Evolutionary conservation across 108 stramenopile species (phyloP), one percentile per base, ranked within the genome.

Genomic region (Pseudonitzschia multiseries): DNA sequence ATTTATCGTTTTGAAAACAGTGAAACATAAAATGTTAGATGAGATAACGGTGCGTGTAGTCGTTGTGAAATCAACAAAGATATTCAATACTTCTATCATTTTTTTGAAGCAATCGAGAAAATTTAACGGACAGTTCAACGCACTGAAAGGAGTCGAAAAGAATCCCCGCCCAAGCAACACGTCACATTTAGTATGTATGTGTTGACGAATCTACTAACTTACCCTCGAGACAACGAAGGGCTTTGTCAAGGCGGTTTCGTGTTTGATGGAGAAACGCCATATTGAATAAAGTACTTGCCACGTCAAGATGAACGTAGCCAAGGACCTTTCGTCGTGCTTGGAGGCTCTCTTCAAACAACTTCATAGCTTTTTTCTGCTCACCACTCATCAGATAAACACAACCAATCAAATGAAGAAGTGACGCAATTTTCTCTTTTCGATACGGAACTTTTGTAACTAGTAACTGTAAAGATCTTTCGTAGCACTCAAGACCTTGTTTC

Each of bases 281-380:
- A 61, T 91, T 86, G 77, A 84, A 91, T 54, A 93, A 65, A 27
- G 87, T 89, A 67, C 78, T 84, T 14, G 92, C 92, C 44, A 93
- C 92, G 66, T 94, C 93, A 27, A 94, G 72, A 72, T 94, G 93
- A 63, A 80, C 76, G 65, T 79, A 81, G 4, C 90, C 90, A 50
- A 90, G 83, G 17, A 89, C 76, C 57, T 86, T 81, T 33, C 85
- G 84, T 27, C 93, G 78, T 41, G 84, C 87, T 18, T 80, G 73
- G 2, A 94, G 80, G 68, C 90, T 90, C 46, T 77, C 81, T 56
- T 90, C 79, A 56, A 87, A 88, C 24, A 90, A 72, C 26, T 75
- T 79, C 73, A 94, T 80, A 28, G 90, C 87, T 44, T 83, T 81
- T 66, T 78, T 83, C 13, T 79, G 82, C 57, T 91, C 72, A 1